phyloP scores from a whole-genome alignment of 208 protist genomes.

The Leishmania turanica region DNA sequence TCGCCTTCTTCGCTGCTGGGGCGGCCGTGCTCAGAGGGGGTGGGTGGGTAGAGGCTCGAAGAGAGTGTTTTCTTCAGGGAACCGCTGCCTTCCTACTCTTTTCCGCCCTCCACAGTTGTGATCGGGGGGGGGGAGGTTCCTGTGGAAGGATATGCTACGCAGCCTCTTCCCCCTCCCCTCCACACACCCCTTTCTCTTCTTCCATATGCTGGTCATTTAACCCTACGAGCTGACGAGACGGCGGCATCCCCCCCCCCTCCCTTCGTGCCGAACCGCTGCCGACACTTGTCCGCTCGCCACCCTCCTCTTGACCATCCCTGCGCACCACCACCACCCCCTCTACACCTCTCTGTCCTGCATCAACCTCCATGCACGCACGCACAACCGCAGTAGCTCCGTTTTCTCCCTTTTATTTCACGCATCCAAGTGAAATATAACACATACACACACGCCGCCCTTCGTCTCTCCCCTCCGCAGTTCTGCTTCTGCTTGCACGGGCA shows the following conservation, averaged over 20 bases:
- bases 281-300: not conserved
- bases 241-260: not conserved
- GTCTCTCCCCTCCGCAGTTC: not conserved
- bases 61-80: not conserved
- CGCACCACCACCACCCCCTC: not conserved
- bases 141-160: not conserved
- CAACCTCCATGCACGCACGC: not conserved
- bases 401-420: not conserved
- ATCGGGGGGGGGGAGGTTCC: not conserved
- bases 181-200: not conserved
- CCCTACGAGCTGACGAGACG: not conserved
- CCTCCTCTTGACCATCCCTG: not conserved
- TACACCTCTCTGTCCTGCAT: not conserved
- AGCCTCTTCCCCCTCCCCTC: too few relatives aligned
- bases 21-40: not conserved
- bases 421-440: not conserved
- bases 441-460: not conserved
- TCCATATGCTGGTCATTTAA: not conserved
- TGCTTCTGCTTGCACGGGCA: not conserved
- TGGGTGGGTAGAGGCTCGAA: not conserved
- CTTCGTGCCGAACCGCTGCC: not conserved
- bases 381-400: not conserved
- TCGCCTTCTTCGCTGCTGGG: not conserved
- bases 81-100: not conserved
- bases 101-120: not conserved